These are phyloP conservation scores for Malassezia sp. DNA, from an alignment of 1,284 basidiomycete genomes.

Conservation along the genomic window DNA sequence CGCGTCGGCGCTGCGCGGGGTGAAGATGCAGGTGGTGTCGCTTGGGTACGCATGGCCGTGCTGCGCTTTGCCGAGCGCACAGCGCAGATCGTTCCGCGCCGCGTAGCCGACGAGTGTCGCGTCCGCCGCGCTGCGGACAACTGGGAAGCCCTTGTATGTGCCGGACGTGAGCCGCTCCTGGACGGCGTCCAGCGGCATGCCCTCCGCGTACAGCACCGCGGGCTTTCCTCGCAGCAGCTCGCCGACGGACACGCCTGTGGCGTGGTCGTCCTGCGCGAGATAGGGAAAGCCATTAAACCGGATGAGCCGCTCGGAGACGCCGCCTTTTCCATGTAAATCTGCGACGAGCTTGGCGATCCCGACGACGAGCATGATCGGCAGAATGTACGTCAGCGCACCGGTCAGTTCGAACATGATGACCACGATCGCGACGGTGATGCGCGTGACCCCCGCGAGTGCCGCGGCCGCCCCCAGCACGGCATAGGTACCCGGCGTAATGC, in stretches of 20 bases:
- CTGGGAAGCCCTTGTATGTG: conserved; percentile 78
- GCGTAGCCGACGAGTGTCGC: conserved; percentile 73
- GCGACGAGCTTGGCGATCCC: conserved; percentile 92
- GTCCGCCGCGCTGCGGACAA: conserved; percentile 55
- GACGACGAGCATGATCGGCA: conserved; percentile 96
- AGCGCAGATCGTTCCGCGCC: conserved; percentile 69
- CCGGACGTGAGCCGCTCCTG: conserved; percentile 43
- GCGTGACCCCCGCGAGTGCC: conserved; percentile 62
- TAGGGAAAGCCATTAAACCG: conserved; percentile 93
- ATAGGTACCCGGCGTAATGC: conserved; percentile 86
- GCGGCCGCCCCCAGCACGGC: conserved; percentile 26
- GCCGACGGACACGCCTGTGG: conserved; percentile 77
- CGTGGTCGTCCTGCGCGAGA: conserved; percentile 67
- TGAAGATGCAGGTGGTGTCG: conserved; percentile 33
- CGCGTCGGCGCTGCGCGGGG: conserved; percentile 4
- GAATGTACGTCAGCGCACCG: conserved; percentile 88
- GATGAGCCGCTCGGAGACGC: conserved; percentile 95
- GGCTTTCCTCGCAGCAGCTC: conserved; percentile 77
- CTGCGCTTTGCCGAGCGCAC: conserved; percentile 61
- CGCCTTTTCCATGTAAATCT: conserved; percentile 82
- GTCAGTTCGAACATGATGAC: conserved; percentile 99
- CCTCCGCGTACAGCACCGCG: conserved; percentile 60
- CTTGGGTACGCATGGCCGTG: conserved; percentile 18
- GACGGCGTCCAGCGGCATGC: conserved; percentile 65
- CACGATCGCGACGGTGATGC: conserved; percentile 92